A percentile compares a stretch with the other conserved stretches of the same genome.
These are phyloP conservation scores for Aspergillus neotritici DNA, from an alignment of 2,329 filamentous ascomycete species.

Conservation along the genomic window DNA sequence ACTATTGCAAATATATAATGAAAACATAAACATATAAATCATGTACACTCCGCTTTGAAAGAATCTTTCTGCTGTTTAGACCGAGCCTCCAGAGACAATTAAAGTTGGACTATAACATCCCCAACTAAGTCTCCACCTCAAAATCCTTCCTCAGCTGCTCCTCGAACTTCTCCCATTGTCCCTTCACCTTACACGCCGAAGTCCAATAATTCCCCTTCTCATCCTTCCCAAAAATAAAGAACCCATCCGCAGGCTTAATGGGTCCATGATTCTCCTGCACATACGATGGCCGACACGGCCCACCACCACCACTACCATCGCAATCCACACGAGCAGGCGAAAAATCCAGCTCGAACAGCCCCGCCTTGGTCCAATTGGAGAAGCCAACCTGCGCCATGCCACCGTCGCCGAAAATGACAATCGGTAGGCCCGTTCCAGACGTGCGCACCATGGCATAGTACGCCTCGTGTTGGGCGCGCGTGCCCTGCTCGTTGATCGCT, in stretches of 20 bases:
- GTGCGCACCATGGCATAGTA: constrained; percentile 9
- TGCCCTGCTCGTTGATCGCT: constrained; percentile 14
- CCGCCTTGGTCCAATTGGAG: constrained; percentile 12
- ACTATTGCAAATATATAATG: too few relatives aligned
- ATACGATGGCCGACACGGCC: constrained; percentile 10
- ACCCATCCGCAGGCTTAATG: constrained; percentile 12
- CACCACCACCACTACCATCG: neutral
- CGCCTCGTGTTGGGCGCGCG: constrained; percentile 13
- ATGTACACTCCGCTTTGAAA: too few relatives aligned
- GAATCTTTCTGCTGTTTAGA: too few relatives aligned
- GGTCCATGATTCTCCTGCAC: constrained; percentile 15
- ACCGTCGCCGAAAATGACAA: constrained; percentile 9
- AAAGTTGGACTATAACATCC: too few relatives aligned
- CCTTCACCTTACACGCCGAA: constrained; percentile 14
- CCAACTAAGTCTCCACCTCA: neutral
- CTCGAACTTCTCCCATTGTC: constrained; percentile 12
- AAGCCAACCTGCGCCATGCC: constrained; percentile 12
- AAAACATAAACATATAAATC: too few relatives aligned
- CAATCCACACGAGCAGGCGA: constrained; percentile 4
- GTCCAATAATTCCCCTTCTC: constrained; percentile 14
- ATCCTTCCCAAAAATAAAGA: constrained; percentile 13
- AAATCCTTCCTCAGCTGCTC: constrained; percentile 9
- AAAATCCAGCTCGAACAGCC: constrained; percentile 12
- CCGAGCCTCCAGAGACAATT: too few relatives aligned
- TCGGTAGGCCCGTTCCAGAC: constrained; percentile 8